Evolutionary conservation across 169 alveolate genomes (phyloP), one percentile per base, ranked within the genome.

Genomic region (Babesia caballi): DNA sequence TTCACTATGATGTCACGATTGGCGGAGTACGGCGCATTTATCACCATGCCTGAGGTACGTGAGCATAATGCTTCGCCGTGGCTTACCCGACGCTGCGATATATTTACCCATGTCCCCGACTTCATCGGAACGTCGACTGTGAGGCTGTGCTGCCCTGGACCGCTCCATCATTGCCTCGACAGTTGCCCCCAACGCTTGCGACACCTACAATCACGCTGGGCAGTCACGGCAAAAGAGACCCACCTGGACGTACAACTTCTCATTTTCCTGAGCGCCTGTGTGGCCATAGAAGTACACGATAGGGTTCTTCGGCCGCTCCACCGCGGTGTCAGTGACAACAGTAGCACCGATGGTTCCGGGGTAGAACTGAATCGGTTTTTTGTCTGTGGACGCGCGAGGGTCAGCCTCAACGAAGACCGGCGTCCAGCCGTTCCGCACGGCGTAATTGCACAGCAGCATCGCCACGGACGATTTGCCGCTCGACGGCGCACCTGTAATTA

Each of bases 381-480:
- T 91, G 54, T 88, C 95, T 15, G 93, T 76, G 19, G 91, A 66
- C 27, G 88, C 91, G 41, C 95, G 70, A 17, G 96, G 91, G 57
- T 92, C 97, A 12, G 94, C 85, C 56, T 93, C 96, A 17, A 93
- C 85, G 69, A 68, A 93, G 9, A 90, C 56, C 5, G 96, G 97
- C 25, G 84, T 69, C 89, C 93, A 92, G 0, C 94, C 95, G 19
- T 88, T 68, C 32, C 94, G 77, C 25, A 91, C 70, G 35, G 95
- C 96, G 66, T 92, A 92, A 71, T 92, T 90, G 51, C 91, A 77
- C 46, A 92, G 66, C 14, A 90, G 63, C 61, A 80, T 66, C 30
- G 95, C 92, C 41, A 89, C 84, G 17, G 96, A 83, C 28, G 95
- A 90, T 57, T 92, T 93, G 14, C 97, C 96, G 36, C 96, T 91